Evolutionary conservation across 1,284 basidiomycete genomes (phyloP).

Genomic region (Ganoderma boninense): DNA sequence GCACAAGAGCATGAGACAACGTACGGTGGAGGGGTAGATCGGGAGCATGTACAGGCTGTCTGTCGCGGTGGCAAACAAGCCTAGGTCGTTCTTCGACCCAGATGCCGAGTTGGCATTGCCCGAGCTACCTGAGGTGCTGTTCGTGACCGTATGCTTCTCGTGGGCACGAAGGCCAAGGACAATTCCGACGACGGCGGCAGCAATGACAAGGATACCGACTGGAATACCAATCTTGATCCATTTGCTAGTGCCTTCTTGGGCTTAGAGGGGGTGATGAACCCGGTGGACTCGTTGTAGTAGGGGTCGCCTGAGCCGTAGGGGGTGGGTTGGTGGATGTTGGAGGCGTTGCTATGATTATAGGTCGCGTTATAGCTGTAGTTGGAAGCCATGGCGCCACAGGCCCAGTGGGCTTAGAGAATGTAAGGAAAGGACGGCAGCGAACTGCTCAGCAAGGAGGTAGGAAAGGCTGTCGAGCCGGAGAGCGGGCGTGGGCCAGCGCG

Average conservation of each 20-base stretch:
- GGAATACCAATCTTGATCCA: constrained; percentile 77
- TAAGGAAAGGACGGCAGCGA: constrained; percentile 43
- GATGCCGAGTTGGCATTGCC: constrained; percentile 29
- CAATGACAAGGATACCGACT: constrained; percentile 69
- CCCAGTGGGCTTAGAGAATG: constrained; percentile 23
- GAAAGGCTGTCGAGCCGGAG: constrained; percentile 21
- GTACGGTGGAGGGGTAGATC: constrained; percentile 86
- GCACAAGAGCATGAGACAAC: constrained; percentile 42
- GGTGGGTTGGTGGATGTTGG: constrained; percentile 20
- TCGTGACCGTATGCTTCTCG: constrained; percentile 46
- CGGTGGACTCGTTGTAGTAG: constrained; percentile 72
- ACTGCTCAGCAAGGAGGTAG: constrained; percentile 24
- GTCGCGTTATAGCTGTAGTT: constrained; percentile 60
- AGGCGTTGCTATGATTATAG: constrained; percentile 42
- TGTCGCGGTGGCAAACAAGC: constrained; percentile 78
- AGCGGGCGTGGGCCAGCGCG: constrained; percentile 20
- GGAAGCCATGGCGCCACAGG: constrained; percentile 42
- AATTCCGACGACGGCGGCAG: constrained; percentile 82
- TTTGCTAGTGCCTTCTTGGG: constrained; percentile 53
- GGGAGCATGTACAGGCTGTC: constrained; percentile 81
- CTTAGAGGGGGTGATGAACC: constrained; percentile 61
- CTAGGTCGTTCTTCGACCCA: constrained; percentile 67
- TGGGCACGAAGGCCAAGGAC: constrained; percentile 68
- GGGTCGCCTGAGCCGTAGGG: constrained; percentile 68
- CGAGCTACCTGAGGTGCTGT: constrained; percentile 25